Conservation (phyloP, 2,329 filamentous ascomycete species). For the Raffaelea albimanens region DNA sequence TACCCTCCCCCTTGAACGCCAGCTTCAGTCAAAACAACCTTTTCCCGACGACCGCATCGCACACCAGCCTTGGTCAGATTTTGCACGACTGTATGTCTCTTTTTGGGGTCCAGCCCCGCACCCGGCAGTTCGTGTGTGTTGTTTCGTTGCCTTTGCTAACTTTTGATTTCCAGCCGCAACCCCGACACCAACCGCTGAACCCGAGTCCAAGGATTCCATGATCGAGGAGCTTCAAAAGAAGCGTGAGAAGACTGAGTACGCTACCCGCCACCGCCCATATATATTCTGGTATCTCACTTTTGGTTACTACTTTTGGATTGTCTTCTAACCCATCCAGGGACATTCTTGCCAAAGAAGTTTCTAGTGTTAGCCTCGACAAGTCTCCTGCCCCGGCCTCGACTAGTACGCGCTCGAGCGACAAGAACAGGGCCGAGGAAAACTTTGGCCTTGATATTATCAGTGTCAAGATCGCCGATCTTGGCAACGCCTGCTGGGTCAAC, state of each 20-base stretch:
- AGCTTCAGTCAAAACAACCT: constrained; percentile 76
- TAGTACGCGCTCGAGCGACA: constrained; percentile 40
- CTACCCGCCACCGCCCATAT: too few relatives aligned
- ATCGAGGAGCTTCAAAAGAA: constrained; percentile 61
- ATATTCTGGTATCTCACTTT: too few relatives aligned
- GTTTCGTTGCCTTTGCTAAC: neutral
- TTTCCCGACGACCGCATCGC: constrained; percentile 52
- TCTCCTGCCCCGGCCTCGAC: constrained; percentile 20
- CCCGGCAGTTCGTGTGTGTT: too few relatives aligned
- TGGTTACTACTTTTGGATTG: neutral
- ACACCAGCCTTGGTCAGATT: constrained; percentile 75
- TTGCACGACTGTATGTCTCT: constrained; percentile 49
- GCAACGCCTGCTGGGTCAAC: constrained; percentile 97
- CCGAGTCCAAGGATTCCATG: constrained; percentile 35
- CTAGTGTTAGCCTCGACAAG: constrained; percentile 87
- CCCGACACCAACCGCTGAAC: constrained; percentile 15
- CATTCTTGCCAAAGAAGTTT: constrained; percentile 83
- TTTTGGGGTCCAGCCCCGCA: neutral
- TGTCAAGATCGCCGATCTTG: constrained; percentile 96
- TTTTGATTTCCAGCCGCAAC: neutral
- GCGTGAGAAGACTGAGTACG: constrained; percentile 90
- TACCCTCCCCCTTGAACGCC: constrained; percentile 89
- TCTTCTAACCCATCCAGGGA: constrained; percentile 46
- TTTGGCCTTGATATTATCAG: constrained; percentile 66
- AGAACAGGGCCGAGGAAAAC: constrained; percentile 49